Percentiles rank a stretch among this genome's conserved stretches.
phyloP scores from a whole-genome alignment of 2,329 filamentous ascomycete species.

The Aspergillus ustus region DNA sequence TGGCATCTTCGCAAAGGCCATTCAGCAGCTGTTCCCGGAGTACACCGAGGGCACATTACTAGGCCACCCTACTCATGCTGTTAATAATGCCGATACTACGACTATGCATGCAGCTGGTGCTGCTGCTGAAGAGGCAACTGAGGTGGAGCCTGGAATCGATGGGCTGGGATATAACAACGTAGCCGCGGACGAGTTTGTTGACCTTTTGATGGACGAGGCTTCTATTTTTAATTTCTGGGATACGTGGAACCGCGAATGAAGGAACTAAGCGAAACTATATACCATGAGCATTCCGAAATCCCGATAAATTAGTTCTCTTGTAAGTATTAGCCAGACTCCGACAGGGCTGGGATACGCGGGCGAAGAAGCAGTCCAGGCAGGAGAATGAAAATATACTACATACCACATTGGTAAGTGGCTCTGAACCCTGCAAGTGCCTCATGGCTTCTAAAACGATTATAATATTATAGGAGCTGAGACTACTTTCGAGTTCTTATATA shows the following conservation, averaged over 20 bases:
- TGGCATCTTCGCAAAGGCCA: constrained; percentile 32
- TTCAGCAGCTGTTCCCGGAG: constrained; percentile 29
- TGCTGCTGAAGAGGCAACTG: neutral
- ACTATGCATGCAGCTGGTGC: neutral
- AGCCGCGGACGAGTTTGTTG: constrained; percentile 19
- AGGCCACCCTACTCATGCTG: neutral
- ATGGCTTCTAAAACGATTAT: too few relatives aligned
- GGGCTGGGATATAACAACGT: neutral
- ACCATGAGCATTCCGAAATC: too few relatives aligned
- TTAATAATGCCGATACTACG: neutral
- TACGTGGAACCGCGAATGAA: constrained; percentile 19
- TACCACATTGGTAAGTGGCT: too few relatives aligned
- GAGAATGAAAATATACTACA: too few relatives aligned
- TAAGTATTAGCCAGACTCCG: too few relatives aligned
- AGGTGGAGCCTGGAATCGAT: neutral
- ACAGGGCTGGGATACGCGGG: too few relatives aligned
- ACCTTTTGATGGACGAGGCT: constrained; percentile 29
- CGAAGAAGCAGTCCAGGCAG: too few relatives aligned
- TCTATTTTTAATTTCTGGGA: constrained; percentile 33
- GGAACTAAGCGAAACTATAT: too few relatives aligned
- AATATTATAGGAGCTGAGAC: too few relatives aligned
- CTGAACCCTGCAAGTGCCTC: too few relatives aligned
- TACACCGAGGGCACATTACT: constrained; percentile 9
- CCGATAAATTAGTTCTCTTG: too few relatives aligned
- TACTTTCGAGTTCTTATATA: too few relatives aligned